Evolutionary conservation across 2,329 filamentous ascomycete genomes (phyloP), one percentile per base, ranked within the genome.

Genomic region (Fusarium lateritium): DNA sequence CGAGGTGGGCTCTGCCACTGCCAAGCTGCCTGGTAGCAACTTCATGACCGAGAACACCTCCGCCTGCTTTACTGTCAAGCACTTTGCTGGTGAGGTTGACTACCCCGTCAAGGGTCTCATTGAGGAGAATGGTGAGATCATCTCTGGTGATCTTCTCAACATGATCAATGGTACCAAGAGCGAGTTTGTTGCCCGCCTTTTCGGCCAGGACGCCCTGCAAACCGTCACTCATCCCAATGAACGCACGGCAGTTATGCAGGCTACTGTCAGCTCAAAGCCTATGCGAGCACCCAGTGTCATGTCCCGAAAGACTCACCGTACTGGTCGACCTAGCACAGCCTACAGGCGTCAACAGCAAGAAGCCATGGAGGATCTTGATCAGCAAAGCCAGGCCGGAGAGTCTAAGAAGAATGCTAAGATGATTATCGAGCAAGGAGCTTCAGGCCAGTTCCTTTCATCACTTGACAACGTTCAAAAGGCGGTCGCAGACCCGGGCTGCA

Each of bases 31-130:
- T 7, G 94, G 94, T 52, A 96, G 92, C 82, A 97, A 97, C 78
- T 97, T 97, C 79, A 84, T 91, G 50, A 95, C 94, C 0, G 91
- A 93, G 65, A 97, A 97, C 79, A 86, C 88, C 0, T 86, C 92
- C 0, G 91, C 94, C 7, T 88, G 88, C 11, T 99, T 99, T 81
- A 94, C 94, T 0, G 90, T 99, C 58, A 94, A 92, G 79, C 96
- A 99, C 79, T 99, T 97, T 79, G 95, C 95, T 39, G 96, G 96
- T 51, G 96, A 98, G 77, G 93, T 99, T 7, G 96, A 99, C 65
- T 99, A 99, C 76, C 91, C 93, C 3, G 88, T 97, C 64, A 91
- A 91, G 73, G 93, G 93, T 7, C 83, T 99, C 22, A 87, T 98
- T 4, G 96, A 99, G 79, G 94, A 97, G 80, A 99, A 99, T 71